phyloP scores from a whole-genome alignment of 257 asterid species.

The Salvia rosmarinus region DNA sequence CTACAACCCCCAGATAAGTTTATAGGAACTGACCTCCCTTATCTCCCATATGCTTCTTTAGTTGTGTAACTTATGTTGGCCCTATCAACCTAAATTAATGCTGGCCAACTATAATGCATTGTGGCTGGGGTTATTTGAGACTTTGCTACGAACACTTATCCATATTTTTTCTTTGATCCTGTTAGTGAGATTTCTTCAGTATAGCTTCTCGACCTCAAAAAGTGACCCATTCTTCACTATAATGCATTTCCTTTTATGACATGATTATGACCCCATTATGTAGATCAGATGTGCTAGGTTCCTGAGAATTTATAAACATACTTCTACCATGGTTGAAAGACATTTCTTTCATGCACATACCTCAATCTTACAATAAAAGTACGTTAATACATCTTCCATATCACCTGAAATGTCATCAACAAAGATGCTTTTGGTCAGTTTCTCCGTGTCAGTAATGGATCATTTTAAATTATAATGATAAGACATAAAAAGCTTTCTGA shows the following conservation, averaged over 20 bases:
- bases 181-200: too few species aligned
- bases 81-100: too few species aligned
- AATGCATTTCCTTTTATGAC: too few species aligned
- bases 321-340: neutral
- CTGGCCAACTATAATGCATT: too few species aligned
- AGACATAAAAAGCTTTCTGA: neutral
- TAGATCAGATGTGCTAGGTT: neutral
- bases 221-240: neutral
- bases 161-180: too few species aligned
- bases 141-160: too few species aligned
- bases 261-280: neutral
- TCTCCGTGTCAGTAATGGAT: neutral
- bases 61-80: neutral
- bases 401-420: neutral
- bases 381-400: neutral
- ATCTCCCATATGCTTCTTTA: neutral
- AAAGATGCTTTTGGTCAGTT: neutral
- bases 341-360: neutral
- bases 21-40: neutral
- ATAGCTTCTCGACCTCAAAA: neutral
- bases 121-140: too few species aligned
- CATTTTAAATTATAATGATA: neutral
- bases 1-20: neutral
- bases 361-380: neutral
- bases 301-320: neutral